Base-by-base conservation (phyloP, 371 early-diverging fungal genomes). In the Mortierella sp. region DNA sequence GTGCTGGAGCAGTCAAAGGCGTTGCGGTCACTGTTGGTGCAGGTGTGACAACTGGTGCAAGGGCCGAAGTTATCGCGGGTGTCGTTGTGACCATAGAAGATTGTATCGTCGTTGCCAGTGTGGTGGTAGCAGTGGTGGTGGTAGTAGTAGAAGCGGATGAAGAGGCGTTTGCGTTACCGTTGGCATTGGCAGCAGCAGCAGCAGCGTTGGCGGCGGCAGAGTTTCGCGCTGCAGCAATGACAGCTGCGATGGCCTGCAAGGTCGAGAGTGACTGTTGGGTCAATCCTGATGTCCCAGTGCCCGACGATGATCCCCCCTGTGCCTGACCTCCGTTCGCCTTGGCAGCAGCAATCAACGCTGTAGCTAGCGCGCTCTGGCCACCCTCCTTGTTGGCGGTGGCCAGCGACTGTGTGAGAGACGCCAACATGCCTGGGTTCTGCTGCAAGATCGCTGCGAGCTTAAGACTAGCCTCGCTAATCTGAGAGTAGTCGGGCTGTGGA, bases 311-410 rank as follows among this genome's bases (percentile, higher is more conserved):
- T 7, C 63, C 63, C 19, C 63, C 63, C 19, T 63, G 63, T 16
- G 63, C 72, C 47, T 73, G 72, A 28, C 72, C 60, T 28, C 73
- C 70, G 31, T 75, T 84, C 45, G 75, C 76, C 55, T 79, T 83
- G 44, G 84, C 84, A 0, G 84, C 84, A 10, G 78, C 81, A 7
- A 84, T 58, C 60, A 84, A 54, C 7, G 78, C 84, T 5, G 63
- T 75, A 34, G 75, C 52, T 34, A 81, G 28, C 3, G 84, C 80
- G 8, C 71, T 80, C 70, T 77, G 84, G 7, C 72, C 80, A 16
- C 84, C 83, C 31, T 83, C 83, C 65, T 83, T 83, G 68, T 73
- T 75, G 4, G 77, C 84, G 8, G 77, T 77, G 11, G 84, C 65
- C 24, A 83, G 44, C 14, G 84, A 80, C 42, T 84, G 80, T 9